These are phyloP conservation scores for Sarocladium brachiariae DNA, from an alignment of 2,329 filamentous ascomycete species.

Conservation along the genomic window DNA sequence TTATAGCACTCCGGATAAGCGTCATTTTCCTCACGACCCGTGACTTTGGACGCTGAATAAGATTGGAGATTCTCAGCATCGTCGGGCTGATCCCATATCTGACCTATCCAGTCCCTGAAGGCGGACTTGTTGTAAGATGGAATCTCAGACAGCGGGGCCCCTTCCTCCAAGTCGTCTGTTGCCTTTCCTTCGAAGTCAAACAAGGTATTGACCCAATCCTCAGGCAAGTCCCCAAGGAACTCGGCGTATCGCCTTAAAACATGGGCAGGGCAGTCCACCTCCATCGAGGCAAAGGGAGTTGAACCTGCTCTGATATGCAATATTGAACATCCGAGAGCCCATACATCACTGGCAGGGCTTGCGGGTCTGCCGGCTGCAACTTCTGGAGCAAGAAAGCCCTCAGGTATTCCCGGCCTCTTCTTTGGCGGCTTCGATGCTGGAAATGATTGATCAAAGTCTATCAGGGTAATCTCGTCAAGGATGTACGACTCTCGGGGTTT, in stretches of 20 bases:
- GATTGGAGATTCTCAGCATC: conserved; percentile 13
- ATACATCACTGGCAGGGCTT: conserved; percentile 13
- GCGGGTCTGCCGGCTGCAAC: background rate
- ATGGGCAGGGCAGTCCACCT: conserved; percentile 10
- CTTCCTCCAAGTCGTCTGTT: conserved; percentile 5
- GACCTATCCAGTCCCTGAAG: background rate
- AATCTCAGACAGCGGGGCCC: background rate
- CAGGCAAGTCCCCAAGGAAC: conserved; percentile 11
- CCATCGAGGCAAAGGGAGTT: conserved; percentile 10
- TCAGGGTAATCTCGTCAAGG: background rate
- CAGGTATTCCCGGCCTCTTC: background rate
- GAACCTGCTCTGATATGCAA: conserved; percentile 10
- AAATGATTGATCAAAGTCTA: conserved; percentile 5
- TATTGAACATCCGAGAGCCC: conserved; percentile 12
- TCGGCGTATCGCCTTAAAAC: conserved; percentile 9
- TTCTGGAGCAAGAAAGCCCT: background rate
- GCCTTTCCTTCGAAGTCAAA: conserved; percentile 11
- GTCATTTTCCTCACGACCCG: conserved; percentile 3
- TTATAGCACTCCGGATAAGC: no score
- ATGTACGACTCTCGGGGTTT: background rate
- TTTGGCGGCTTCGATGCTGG: background rate
- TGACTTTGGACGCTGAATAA: conserved; percentile 8
- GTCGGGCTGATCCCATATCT: conserved; percentile 9
- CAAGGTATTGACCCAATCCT: conserved; percentile 10
- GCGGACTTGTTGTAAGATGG: background rate